phyloP scores from a whole-genome alignment of 2,329 filamentous ascomycete species.

The Trichophyton verrucosum region DNA sequence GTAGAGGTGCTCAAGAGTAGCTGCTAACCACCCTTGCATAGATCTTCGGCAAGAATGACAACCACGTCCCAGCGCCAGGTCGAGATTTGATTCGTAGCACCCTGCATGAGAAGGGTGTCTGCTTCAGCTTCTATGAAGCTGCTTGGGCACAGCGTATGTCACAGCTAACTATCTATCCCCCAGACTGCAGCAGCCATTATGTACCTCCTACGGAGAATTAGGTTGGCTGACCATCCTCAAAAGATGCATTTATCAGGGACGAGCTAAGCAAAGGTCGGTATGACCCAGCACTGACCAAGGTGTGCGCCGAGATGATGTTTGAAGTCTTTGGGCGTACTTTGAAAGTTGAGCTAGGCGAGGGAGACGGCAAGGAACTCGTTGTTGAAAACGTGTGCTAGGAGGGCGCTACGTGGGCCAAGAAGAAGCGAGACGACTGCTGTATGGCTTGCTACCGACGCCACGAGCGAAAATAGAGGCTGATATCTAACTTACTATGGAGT shows the following conservation, averaged over 20 bases:
- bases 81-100: slow-evolving; percentile 73
- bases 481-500: background rate
- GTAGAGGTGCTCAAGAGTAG: background rate
- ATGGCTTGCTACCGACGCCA: background rate
- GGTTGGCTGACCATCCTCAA: background rate
- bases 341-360: slow-evolving; percentile 63
- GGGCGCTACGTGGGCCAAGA: slow-evolving; percentile 22
- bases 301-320: slow-evolving; percentile 81
- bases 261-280: slow-evolving; percentile 90
- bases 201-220: too few relatives aligned
- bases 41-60: slow-evolving; percentile 87
- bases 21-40: slow-evolving; percentile 14
- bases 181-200: too few relatives aligned
- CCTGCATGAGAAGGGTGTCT: slow-evolving; percentile 60
- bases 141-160: slow-evolving; percentile 70
- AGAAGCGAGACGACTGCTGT: slow-evolving; percentile 22
- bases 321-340: slow-evolving; percentile 72
- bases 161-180: slow-evolving; percentile 13
- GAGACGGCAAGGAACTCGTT: slow-evolving; percentile 47
- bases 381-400: slow-evolving; percentile 60
- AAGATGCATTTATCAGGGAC: slow-evolving; percentile 81
- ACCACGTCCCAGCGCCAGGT: slow-evolving; percentile 71
- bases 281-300: slow-evolving; percentile 71
- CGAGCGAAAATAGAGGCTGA: background rate
- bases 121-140: slow-evolving; percentile 75